Percentiles rank a stretch among this genome's conserved stretches.
These are phyloP conservation scores for Trichoderma sp. DNA, from an alignment of 2,329 filamentous ascomycete species.

Conservation along the genomic window DNA sequence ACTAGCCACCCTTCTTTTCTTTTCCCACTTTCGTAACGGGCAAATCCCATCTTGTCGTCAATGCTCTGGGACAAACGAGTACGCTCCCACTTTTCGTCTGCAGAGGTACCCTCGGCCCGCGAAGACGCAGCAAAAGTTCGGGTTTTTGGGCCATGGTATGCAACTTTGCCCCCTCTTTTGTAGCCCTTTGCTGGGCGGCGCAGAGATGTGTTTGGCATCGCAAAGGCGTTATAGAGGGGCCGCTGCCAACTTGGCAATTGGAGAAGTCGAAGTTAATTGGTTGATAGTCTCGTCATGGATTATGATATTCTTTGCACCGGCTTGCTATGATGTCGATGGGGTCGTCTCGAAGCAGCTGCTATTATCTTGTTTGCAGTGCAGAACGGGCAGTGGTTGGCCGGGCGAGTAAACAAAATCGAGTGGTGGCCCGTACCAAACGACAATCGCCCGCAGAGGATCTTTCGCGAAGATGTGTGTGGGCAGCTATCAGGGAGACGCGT, in stretches of 20 bases:
- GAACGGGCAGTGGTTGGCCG: neutral
- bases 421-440: neutral
- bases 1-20: constrained; percentile 86
- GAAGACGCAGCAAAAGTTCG: constrained; percentile 81
- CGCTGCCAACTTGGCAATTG: constrained; percentile 17
- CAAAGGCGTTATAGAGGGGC: constrained; percentile 29
- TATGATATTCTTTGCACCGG: constrained; percentile 2
- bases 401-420: constrained; percentile 6
- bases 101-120: constrained; percentile 80
- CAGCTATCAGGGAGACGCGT: constrained; percentile 36
- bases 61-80: constrained; percentile 81
- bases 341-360: neutral
- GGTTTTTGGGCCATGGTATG: constrained; percentile 68
- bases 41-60: constrained; percentile 93
- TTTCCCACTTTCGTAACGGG: constrained; percentile 85
- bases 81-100: constrained; percentile 90
- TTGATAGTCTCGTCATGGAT: constrained; percentile 28
- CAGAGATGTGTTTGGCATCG: constrained; percentile 63
- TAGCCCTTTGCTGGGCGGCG: constrained; percentile 65
- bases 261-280: constrained; percentile 27
- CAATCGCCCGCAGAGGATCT: constrained; percentile 8
- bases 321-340: neutral
- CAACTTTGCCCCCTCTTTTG: constrained; percentile 67
- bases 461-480: constrained; percentile 18
- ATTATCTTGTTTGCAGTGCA: constrained; percentile 1